Evolutionary conservation across 148 eudicot genomes (phyloP), one percentile per base, ranked within the genome.

Genomic region (Heliamphora exappendiculata): DNA sequence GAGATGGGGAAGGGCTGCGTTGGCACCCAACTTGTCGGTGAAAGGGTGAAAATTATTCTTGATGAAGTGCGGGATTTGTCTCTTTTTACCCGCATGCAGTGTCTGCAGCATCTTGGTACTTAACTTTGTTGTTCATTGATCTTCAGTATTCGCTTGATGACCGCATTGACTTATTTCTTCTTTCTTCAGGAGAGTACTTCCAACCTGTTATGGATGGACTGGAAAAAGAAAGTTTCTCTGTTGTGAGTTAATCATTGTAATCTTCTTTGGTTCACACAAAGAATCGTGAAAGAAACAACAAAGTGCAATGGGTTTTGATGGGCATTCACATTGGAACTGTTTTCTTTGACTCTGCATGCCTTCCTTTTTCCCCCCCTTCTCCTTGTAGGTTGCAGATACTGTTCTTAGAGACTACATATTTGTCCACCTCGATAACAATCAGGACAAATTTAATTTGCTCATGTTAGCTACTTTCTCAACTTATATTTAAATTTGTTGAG

Each of bases 371-470:
- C 65, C 37, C 68, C 55, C 19, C 75, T 68, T 37, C 67, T 76
- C 70, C 44, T 73, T 68, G 75, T 81, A 95, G 98, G 91, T 95
- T 80, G 97, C 93, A 53, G 88, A 92, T 49, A 86, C 97, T 81
- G 94, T 95, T 74, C 81, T 95, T 68, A 86, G 84, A 65, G 92
- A 91, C 42, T 95, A 82, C 85, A 83, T 95, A 71, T 86, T 95
- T 79, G 97, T 92, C 53, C 98, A 95, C 83, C 96, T 95, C 76
- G 90, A 87, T 42, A 88, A 89, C 81, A 89, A 94, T 81, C 82
- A 87, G 66, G 98, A 92, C 87, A 95, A 95, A 83, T 92, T 92
- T 82, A 95, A 92, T 87, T 92, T 95, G 59, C 87, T 95, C 78
- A 89, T 92, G 98, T 95, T 68, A 74, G 96, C 67, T 37, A 63